Percentiles rank a stretch among this genome's conserved stretches.
Evolutionary conservation across 176 grass and related monocot genomes (phyloP).

Genomic region (Carex myosuroides): DNA sequence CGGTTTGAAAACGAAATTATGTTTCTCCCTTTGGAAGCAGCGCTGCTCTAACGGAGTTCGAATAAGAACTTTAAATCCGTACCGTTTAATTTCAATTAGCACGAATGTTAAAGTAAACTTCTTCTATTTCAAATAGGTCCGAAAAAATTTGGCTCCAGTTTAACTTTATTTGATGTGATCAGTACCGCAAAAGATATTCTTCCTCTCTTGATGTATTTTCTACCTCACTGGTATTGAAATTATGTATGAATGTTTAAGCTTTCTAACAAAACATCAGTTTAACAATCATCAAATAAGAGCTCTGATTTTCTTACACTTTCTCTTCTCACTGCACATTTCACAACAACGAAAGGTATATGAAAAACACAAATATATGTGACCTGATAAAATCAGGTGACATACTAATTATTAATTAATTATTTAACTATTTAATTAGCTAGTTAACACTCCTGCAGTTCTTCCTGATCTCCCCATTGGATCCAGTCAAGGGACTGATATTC

Average conservation of each 20-base stretch:
- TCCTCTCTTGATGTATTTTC: too few relatives aligned
- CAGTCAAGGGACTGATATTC: constrained; percentile 48
- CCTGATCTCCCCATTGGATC: constrained; percentile 45
- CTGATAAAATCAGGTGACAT: neutral
- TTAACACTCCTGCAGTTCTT: constrained; percentile 48
- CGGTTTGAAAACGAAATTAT: neutral
- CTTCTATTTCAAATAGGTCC: too few relatives aligned
- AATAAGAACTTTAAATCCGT: too few relatives aligned
- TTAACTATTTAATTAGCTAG: neutral
- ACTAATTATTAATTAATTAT: neutral
- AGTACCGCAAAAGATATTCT: too few relatives aligned
- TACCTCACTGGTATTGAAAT: neutral
- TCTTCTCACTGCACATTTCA: neutral
- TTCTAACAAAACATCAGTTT: neutral
- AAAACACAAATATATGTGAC: constrained; percentile 8
- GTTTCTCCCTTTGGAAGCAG: neutral
- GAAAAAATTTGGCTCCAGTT: too few relatives aligned
- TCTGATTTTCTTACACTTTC: constrained; percentile 18
- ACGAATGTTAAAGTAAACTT: too few relatives aligned
- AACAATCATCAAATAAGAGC: neutral
- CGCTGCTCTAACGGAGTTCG: too few relatives aligned
- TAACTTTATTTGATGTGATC: too few relatives aligned
- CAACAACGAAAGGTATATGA: neutral
- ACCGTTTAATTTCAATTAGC: too few relatives aligned
- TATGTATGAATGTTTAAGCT: neutral